These are phyloP conservation scores for Beta vulgaris DNA, from an alignment of 148 eudicot genomes.

Conservation along the genomic window DNA sequence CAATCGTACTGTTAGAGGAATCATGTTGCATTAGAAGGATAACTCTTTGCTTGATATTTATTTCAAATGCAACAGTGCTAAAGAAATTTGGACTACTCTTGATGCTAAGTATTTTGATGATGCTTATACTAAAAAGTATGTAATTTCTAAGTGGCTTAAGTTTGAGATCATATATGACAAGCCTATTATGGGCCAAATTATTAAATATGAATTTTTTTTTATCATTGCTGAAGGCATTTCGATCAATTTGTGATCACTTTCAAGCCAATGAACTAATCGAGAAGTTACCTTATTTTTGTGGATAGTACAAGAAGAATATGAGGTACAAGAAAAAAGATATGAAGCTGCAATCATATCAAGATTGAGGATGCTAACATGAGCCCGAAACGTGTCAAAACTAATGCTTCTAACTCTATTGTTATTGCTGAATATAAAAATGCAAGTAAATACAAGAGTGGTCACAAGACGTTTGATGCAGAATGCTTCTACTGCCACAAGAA, in stretches of 20 bases:
- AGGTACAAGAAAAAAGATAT: neutral
- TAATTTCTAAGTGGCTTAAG: neutral
- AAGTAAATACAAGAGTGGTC: neutral
- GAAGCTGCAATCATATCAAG: neutral
- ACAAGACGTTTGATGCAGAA: neutral
- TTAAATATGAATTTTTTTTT: neutral
- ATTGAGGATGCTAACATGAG: neutral
- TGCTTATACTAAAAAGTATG: conserved; percentile 2
- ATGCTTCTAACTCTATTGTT: neutral
- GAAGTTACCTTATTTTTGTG: neutral
- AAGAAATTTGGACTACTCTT: neutral
- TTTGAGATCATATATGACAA: neutral
- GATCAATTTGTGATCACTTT: neutral
- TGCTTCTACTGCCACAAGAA: neutral
- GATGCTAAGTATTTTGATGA: neutral
- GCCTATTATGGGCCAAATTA: neutral
- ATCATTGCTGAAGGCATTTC: neutral
- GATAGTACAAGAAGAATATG: neutral
- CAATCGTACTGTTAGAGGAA: neutral
- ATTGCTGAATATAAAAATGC: neutral
- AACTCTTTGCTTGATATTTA: neutral
- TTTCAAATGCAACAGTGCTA: neutral
- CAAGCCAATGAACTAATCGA: conserved; percentile 10
- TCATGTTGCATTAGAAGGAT: neutral
- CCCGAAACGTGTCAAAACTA: neutral